Conservation (phyloP, 2,329 filamentous ascomycete species). For the Aspergillus persii region DNA sequence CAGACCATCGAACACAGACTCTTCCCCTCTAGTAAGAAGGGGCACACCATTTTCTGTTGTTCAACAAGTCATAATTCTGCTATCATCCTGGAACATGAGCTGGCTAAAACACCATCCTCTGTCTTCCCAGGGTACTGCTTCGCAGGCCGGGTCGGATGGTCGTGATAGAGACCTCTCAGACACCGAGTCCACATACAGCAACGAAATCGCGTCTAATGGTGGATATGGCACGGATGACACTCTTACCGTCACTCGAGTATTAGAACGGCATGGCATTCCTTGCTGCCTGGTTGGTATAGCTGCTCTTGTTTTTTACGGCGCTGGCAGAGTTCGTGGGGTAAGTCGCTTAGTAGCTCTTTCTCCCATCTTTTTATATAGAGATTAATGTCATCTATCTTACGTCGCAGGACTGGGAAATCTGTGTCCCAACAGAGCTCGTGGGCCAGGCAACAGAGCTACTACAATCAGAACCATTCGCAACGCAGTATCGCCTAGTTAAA, state of each 20-base stretch:
- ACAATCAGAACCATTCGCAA: slow-evolving; percentile 20
- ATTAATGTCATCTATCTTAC: slow-evolving; percentile 11
- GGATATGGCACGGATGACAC: slow-evolving; percentile 26
- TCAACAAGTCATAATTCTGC: slow-evolving; percentile 9
- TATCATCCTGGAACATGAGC: slow-evolving; percentile 12
- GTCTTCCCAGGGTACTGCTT: slow-evolving; percentile 12
- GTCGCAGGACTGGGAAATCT: slow-evolving; percentile 28
- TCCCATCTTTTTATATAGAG: slow-evolving; percentile 1
- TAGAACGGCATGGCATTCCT: slow-evolving; percentile 28
- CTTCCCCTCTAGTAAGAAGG: slow-evolving; percentile 4
- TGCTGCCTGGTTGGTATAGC: slow-evolving; percentile 29
- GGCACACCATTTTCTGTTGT: slow-evolving; percentile 7
- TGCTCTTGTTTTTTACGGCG: slow-evolving; percentile 28
- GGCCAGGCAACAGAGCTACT: slow-evolving; percentile 23
- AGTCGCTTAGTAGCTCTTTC: slow-evolving; percentile 8
- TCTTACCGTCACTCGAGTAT: slow-evolving; percentile 25
- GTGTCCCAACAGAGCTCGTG: slow-evolving; percentile 24
- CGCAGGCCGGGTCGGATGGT: slow-evolving; percentile 8
- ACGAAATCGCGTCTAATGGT: slow-evolving; percentile 12
- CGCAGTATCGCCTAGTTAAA: slow-evolving; percentile 20
- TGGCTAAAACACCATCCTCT: slow-evolving; percentile 14
- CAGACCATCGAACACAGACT: slow-evolving; percentile 8
- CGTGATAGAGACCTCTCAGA: slow-evolving; percentile 9
- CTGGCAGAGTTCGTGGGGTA: slow-evolving; percentile 26
- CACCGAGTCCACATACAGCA: slow-evolving; percentile 15